phyloP scores from a whole-genome alignment of 352 stramenopile genomes.

The Globisporangium heterothallicum region DNA sequence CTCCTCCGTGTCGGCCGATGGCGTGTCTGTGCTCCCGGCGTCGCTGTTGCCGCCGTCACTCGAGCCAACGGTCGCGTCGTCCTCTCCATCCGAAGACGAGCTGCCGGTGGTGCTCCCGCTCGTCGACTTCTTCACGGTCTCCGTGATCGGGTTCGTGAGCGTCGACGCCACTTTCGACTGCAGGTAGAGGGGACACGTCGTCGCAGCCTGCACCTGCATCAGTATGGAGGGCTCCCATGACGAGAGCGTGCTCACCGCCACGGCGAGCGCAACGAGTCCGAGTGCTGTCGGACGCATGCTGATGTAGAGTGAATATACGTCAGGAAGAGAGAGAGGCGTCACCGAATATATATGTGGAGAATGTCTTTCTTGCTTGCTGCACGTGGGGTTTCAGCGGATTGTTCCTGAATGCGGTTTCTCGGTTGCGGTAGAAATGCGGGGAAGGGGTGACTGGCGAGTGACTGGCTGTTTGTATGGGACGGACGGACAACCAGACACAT shows the following conservation, averaged over 20 bases:
- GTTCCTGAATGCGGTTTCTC: not conserved
- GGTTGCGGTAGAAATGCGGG: not conserved
- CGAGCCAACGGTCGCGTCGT: slow-evolving; percentile 11
- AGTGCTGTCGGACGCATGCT: slow-evolving; percentile 4
- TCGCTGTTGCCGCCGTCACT: slow-evolving; percentile 11
- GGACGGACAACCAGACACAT: not conserved
- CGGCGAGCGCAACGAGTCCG: slow-evolving; percentile 22
- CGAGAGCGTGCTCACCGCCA: slow-evolving; percentile 14
- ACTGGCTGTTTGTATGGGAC: not conserved
- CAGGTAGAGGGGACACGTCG: slow-evolving; percentile 56
- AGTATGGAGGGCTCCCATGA: not conserved
- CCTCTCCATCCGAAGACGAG: slow-evolving; percentile 12
- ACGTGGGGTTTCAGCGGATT: too few species aligned
- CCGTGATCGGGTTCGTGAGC: slow-evolving; percentile 49
- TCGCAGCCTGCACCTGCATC: slow-evolving; percentile 16
- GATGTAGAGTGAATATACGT: not conserved
- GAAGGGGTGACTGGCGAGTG: not conserved
- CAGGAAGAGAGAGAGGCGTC: not conserved
- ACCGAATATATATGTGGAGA: too few species aligned
- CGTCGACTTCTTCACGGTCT: slow-evolving; percentile 24
- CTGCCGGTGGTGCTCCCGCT: slow-evolving; percentile 19
- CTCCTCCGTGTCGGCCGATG: slow-evolving; percentile 1
- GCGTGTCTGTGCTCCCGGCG: slow-evolving; percentile 6
- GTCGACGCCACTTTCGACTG: slow-evolving; percentile 57
- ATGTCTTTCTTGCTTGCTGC: not conserved